Evolutionary conservation across 2,329 filamentous ascomycete genomes (phyloP), one percentile per base, ranked within the genome.

Genomic region (Neofusicoccum sp.): DNA sequence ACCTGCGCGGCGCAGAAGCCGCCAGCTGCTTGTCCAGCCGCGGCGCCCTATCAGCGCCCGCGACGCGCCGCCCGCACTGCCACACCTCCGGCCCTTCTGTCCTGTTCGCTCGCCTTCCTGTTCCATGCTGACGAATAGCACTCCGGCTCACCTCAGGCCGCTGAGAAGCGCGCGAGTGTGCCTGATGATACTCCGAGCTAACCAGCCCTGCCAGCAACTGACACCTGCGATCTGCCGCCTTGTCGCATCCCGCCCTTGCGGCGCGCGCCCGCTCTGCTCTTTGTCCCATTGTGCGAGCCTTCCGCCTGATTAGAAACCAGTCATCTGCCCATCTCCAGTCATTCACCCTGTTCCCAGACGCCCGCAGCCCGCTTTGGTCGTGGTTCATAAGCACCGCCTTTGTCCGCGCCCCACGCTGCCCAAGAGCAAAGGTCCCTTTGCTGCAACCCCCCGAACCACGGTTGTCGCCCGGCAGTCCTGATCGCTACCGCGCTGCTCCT

Each of bases 221-320:
- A 59, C 57, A 59, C 57, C 57, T 49, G 57, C 57, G 44, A 59
- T 59, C 57, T 59, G 57, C 57, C 57, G 57, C 57, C 57, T 59
- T 59, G 57, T 59, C 57, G 57, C 57, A 59, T 31, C 44, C 45
- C 57, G 57, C 57, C 57, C 57, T 59, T 59, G 56, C 56, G 56
- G 56, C 56, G 56, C 56, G 36, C 43, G 57, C 38, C 56, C 41
- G 34, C 56, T 24, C 47, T 49, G 44, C 44, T 60, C 58, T 60
- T 60, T 60, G 58, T 60, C 58, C 58, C 47, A 60, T 60, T 60
- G 58, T 60, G 45, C 57, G 57, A 59, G 58, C 58, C 45, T 24
- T 60, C 45, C 58, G 58, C 58, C 45, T 60, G 47, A 60, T 60
- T 60, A 60, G 47, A 51, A 49, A 60, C 45, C 58, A 53, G 58